These are phyloP conservation scores for Galerina marginata DNA, from an alignment of 768 basidiomycete species.

Conservation along the genomic window DNA sequence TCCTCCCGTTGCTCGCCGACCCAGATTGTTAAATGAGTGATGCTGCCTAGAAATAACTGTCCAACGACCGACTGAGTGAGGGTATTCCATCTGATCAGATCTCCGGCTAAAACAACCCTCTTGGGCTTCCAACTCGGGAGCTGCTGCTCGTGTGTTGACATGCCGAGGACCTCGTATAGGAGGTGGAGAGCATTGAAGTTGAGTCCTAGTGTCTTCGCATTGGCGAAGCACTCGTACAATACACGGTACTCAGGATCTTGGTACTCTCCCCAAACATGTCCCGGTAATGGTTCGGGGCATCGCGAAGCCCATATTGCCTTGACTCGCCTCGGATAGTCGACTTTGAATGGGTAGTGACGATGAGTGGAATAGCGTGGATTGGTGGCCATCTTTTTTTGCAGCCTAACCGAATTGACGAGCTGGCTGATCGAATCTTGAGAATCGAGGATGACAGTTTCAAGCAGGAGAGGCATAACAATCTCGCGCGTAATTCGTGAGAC, in stretches of 20 bases:
- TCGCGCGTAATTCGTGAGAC: neutral
- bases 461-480: neutral
- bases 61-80: neutral
- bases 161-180: neutral
- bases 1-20: neutral
- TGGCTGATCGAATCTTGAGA: neutral
- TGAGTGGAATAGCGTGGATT: no score
- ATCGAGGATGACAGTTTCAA: neutral
- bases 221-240: neutral
- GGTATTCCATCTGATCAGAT: neutral
- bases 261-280: no score
- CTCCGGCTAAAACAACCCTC: no score
- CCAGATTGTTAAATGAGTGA: neutral
- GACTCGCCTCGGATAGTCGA: neutral
- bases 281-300: neutral
- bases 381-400: neutral
- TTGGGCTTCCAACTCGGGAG: no score
- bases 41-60: neutral
- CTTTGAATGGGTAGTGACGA: neutral
- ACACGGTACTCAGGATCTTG: neutral
- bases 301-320: neutral
- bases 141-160: no score
- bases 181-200: neutral
- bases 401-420: neutral
- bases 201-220: neutral